A percentile compares a stretch with the other conserved stretches of the same genome.
These are phyloP conservation scores for Syzygium malaccense DNA, from an alignment of 441 rosid genomes.

Conservation along the genomic window DNA sequence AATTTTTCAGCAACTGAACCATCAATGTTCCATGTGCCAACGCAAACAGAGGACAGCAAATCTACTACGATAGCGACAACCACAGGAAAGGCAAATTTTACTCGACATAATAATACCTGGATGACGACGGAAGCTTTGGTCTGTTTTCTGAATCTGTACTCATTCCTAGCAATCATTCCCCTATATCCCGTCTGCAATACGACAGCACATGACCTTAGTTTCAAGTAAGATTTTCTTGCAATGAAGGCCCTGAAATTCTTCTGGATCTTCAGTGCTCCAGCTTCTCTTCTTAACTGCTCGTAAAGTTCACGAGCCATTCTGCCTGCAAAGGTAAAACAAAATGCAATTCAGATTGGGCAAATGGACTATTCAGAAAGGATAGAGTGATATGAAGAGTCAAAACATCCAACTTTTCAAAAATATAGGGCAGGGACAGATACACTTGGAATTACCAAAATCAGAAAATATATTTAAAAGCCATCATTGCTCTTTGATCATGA, in stretches of 20 bases:
- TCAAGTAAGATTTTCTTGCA: conserved; percentile 34
- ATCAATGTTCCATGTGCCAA: neutral
- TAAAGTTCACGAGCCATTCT: conserved; percentile 34
- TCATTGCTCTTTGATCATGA: neutral
- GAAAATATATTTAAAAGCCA: neutral
- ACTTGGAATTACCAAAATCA: neutral
- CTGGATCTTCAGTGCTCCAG: conserved; percentile 58
- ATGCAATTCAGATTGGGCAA: neutral
- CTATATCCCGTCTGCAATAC: conserved; percentile 54
- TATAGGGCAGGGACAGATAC: neutral
- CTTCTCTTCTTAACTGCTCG: conserved; percentile 43
- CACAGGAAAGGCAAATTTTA: neutral
- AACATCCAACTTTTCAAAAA: neutral
- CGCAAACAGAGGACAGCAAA: neutral
- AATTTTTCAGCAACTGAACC: neutral
- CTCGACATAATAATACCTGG: conserved; percentile 30
- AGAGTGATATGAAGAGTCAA: neutral
- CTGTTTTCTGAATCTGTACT: conserved; percentile 48
- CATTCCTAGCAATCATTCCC: conserved; percentile 61
- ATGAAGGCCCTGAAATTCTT: conserved; percentile 41
- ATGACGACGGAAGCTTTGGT: conserved; percentile 46
- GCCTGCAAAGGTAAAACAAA: conserved; percentile 27
- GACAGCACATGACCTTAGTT: conserved; percentile 33
- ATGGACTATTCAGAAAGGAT: neutral
- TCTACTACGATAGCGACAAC: neutral